Base-by-base conservation (phyloP, 1,284 basidiomycete genomes). In the Crepidotus sp. region DNA sequence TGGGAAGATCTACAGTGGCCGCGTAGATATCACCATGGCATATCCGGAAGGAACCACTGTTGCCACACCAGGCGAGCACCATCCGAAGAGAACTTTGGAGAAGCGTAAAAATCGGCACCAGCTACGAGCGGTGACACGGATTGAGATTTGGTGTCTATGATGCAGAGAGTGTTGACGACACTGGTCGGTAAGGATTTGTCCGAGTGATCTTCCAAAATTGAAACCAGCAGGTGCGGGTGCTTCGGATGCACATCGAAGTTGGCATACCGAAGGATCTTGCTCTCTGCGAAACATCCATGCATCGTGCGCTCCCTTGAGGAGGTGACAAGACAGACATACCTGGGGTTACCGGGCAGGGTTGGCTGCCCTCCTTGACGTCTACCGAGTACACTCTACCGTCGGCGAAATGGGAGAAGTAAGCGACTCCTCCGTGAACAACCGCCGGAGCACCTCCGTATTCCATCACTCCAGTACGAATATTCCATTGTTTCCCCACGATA, bases 1-100 rank as follows among this genome's bases (percentile, higher is more conserved):
- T 15, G 13, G 11, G 17, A 9, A 14, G 9, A 31, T 17, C 17
- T 2, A n/a, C n/a, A 11, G 6, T 34, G 7, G 5, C n/a, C n/a
- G n/a, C n/a, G n/a, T n/a, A 25, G 18, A 2, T 10, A 38, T 6
- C 33, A 47, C 80, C 83, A 90, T 15, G 86, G 84, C 87, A 90
- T 89, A 55, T 85, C 77, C 0, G 87, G 87, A 51, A 81, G 79
- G 49, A 62, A 66, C 86, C 85, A 90, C 48, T 82, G 71, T 36
- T 80, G 67, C 80, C 81, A 91, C 3, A 73, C 74, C 14, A 90
- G 54, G 33, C 70, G 71, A 15, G 61, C 67, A 0, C 84, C 87
- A 53, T 83, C 75, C 0, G 81, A 74, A 17, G 80, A 83, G 61
- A 87, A 83, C 19, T 61, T 65, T 0, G 83, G 77, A 1, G 69